A percentile compares a stretch with the other conserved stretches of the same genome.
Conservation (phyloP, 2,329 filamentous ascomycete species). For the Trichoderma hamatum region DNA sequence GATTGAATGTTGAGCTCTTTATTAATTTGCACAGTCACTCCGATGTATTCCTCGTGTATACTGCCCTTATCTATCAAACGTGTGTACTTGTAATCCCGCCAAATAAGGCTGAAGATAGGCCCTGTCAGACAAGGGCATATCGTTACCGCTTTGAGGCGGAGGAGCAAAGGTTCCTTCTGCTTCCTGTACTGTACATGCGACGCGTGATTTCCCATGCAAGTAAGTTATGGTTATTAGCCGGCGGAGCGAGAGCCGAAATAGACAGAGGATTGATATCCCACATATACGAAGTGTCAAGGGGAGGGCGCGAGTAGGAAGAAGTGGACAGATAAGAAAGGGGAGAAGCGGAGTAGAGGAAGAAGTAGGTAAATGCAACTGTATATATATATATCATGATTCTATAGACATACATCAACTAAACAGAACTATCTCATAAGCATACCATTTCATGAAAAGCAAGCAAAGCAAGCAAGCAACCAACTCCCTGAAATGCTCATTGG, state of each 20-base stretch:
- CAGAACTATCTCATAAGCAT: slow-evolving; percentile 4
- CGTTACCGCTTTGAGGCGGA: background rate
- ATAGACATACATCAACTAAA: background rate
- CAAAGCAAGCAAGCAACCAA: slow-evolving; percentile 18
- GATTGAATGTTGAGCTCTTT: background rate
- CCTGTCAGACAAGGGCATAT: background rate
- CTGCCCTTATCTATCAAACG: background rate
- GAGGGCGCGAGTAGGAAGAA: background rate
- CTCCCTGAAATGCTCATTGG: slow-evolving; percentile 19
- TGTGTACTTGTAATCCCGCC: background rate
- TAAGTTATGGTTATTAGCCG: background rate
- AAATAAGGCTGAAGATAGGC: background rate
- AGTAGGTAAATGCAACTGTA: background rate
- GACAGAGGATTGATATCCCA: background rate
- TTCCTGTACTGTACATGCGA: slow-evolving; percentile 4
- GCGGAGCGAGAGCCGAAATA: background rate
- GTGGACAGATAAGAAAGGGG: background rate
- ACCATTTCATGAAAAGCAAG: background rate
- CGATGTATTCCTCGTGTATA: background rate
- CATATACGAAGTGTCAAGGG: background rate
- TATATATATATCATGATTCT: background rate
- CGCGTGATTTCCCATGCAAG: background rate
- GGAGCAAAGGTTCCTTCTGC: slow-evolving; percentile 14
- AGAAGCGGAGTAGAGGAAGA: background rate
- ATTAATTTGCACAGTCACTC: background rate